Evolutionary conservation across 495 filamentous ascomycete genomes (phyloP).

Genomic region (Paragyromitra xinjiangensis): DNA sequence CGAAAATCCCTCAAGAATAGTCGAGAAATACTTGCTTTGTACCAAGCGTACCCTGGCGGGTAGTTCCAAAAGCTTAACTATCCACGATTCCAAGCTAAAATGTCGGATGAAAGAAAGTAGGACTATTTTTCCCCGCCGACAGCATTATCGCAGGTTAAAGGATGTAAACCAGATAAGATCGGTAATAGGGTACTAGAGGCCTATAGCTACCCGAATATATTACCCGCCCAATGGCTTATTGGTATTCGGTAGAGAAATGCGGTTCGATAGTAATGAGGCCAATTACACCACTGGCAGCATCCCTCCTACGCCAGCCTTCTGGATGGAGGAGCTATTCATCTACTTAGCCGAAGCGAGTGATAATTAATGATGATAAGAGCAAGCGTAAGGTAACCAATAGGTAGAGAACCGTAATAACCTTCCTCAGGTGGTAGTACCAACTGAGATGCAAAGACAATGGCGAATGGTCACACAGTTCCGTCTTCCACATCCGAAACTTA

Average conservation of each 20-base stretch:
- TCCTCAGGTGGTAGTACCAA: not conserved
- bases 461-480: not conserved
- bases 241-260: too few relatives aligned
- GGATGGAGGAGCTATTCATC: not conserved
- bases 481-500: not conserved
- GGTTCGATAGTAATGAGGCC: too few relatives aligned
- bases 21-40: too few relatives aligned
- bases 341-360: not conserved
- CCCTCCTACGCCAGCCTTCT: too few relatives aligned
- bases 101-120: not conserved
- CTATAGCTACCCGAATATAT: not conserved
- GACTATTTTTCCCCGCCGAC: not conserved
- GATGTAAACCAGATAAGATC: not conserved
- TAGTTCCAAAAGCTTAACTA: not conserved
- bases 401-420: not conserved
- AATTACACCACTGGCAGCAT: too few relatives aligned
- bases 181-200: not conserved
- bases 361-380: not conserved
- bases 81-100: not conserved
- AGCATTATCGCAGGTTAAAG: not conserved
- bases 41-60: too few relatives aligned
- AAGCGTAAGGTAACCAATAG: not conserved
- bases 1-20: too few relatives aligned
- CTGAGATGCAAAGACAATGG: not conserved
- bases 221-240: too few relatives aligned